Conservation (phyloP, 345 rosid species). For the Camelina hispida region DNA sequence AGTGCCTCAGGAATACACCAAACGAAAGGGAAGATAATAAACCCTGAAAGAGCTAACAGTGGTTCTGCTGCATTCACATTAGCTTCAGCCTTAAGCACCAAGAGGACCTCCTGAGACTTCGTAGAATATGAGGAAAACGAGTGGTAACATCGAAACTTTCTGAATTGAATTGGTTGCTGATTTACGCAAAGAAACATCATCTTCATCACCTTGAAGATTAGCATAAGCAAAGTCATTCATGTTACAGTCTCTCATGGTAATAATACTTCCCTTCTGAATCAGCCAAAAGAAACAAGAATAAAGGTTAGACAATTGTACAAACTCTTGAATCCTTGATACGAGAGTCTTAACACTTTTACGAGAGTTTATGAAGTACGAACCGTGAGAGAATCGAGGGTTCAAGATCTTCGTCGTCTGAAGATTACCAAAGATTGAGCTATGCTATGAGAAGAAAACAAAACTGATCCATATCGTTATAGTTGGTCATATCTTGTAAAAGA, state of each 20-base stretch:
- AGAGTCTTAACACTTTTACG: background rate
- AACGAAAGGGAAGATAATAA: constrained; percentile 67
- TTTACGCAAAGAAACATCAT: constrained; percentile 47
- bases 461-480: background rate
- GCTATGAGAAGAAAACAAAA: constrained; percentile 24
- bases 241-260: constrained; percentile 46
- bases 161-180: constrained; percentile 28
- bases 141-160: constrained; percentile 69
- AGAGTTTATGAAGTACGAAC: background rate
- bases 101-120: constrained; percentile 68
- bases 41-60: constrained; percentile 63
- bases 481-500: constrained; percentile 3
- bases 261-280: constrained; percentile 42
- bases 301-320: background rate
- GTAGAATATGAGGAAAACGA: constrained; percentile 62
- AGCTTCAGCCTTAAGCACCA: constrained; percentile 56
- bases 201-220: constrained; percentile 1
- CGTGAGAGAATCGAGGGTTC: background rate
- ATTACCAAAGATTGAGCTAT: background rate
- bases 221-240: constrained; percentile 31
- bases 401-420: background rate
- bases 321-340: background rate
- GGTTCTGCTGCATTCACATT: constrained; percentile 81
- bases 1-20: constrained; percentile 83
- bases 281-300: background rate